Conservation (phyloP, 2,329 filamentous ascomycete species). For the Aspergillus uvarum region DNA sequence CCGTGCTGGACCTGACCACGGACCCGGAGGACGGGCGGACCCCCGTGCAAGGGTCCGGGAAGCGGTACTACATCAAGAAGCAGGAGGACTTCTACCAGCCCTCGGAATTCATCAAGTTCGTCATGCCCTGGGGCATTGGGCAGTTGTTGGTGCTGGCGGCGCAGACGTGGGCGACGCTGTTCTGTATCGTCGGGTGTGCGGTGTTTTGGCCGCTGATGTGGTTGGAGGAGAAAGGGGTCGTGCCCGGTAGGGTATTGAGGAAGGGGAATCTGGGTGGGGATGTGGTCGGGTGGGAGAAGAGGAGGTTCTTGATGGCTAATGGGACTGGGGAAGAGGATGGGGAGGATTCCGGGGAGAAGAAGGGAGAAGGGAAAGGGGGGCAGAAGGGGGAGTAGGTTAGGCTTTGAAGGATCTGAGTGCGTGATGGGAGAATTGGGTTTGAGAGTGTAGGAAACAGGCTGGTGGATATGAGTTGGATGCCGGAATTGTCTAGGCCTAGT, state of each 20-base stretch:
- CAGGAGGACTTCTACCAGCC: constrained; percentile 84
- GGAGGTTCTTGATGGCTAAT: neutral
- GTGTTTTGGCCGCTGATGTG: constrained; percentile 52
- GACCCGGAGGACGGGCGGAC: constrained; percentile 32
- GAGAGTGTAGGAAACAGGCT: too few species aligned
- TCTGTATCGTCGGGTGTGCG: constrained; percentile 63
- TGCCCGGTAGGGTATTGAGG: constrained; percentile 24
- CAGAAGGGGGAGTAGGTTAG: neutral
- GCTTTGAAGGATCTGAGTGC: neutral
- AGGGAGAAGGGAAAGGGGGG: neutral
- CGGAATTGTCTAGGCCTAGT: too few species aligned
- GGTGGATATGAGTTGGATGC: too few species aligned
- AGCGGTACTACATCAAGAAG: constrained; percentile 67
- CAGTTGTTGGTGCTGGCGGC: constrained; percentile 57
- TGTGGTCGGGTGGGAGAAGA: neutral
- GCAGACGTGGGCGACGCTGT: constrained; percentile 63
- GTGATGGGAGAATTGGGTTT: neutral
- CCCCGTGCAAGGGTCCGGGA: constrained; percentile 22
- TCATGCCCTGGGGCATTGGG: constrained; percentile 59
- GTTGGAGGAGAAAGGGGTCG: constrained; percentile 46
- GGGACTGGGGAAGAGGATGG: neutral
- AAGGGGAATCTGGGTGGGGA: constrained; percentile 23
- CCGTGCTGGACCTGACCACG: constrained; percentile 63
- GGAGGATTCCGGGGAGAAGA: neutral
- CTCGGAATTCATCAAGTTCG: constrained; percentile 72